These are phyloP conservation scores for Amanita muscaria DNA, from an alignment of 768 basidiomycete species.

Conservation along the genomic window DNA sequence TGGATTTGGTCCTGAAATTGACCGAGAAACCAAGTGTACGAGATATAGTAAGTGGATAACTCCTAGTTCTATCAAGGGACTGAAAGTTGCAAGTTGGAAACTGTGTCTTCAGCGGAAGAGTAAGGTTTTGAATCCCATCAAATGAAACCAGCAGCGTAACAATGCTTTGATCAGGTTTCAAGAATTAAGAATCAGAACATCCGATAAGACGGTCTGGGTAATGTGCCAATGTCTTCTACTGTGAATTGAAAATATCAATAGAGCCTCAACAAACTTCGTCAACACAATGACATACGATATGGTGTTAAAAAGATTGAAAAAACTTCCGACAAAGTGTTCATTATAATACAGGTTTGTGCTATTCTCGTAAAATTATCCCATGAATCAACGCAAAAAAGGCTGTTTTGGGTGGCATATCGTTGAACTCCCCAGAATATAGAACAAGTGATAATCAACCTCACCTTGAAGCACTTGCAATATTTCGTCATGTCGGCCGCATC, in stretches of 20 bases:
- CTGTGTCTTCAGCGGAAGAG: constrained; percentile 61
- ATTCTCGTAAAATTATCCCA: neutral
- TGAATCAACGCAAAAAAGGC: constrained; percentile 36
- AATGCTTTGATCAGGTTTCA: constrained; percentile 38
- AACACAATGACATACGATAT: constrained; percentile 74
- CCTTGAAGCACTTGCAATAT: constrained; percentile 61
- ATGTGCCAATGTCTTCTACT: neutral
- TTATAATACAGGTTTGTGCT: constrained; percentile 62
- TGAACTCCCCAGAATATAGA: constrained; percentile 64
- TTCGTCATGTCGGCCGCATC: constrained; percentile 71
- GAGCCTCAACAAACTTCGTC: constrained; percentile 59
- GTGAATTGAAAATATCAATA: constrained; percentile 14
- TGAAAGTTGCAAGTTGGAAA: constrained; percentile 43
- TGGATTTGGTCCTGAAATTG: constrained; percentile 55
- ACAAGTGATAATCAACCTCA: constrained; percentile 60
- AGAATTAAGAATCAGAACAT: constrained; percentile 58
- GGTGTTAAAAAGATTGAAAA: constrained; percentile 61
- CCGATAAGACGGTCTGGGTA: constrained; percentile 60
- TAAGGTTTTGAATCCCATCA: constrained; percentile 20
- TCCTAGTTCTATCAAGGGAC: neutral
- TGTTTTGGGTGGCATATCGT: constrained; percentile 59
- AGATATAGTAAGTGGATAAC: constrained; percentile 60
- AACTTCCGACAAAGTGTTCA: constrained; percentile 68
- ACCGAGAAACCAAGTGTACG: constrained; percentile 45
- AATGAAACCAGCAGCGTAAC: neutral